Evolutionary conservation across 2,329 filamentous ascomycete genomes (phyloP).

Genomic region (Colletotrichum sp.): DNA sequence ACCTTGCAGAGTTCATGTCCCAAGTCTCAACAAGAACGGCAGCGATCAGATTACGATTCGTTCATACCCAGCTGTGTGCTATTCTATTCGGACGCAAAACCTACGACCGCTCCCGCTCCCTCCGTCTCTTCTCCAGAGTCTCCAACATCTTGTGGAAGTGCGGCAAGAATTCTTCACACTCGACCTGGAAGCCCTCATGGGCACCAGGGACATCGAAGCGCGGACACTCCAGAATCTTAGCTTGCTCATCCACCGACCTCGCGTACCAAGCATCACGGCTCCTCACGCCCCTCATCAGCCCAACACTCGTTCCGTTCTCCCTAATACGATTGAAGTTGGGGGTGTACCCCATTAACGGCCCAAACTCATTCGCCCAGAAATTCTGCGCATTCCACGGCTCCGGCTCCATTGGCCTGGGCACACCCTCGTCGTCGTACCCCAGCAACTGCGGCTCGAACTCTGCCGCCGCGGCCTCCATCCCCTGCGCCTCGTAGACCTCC

Average conservation of each 20-base stretch:
- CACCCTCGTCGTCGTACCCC: conserved; percentile 30
- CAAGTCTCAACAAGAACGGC: neutral
- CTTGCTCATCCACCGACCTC: conserved; percentile 29
- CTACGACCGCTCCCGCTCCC: neutral
- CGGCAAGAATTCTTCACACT: conserved; percentile 31
- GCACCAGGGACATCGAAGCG: conserved; percentile 30
- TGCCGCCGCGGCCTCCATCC: conserved; percentile 20
- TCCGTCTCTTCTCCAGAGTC: conserved; percentile 22
- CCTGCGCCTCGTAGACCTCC: conserved; percentile 25
- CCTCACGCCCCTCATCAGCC: conserved; percentile 29
- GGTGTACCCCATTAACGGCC: conserved; percentile 21
- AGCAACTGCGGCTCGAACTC: conserved; percentile 25
- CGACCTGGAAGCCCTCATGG: conserved; percentile 34
- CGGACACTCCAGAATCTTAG: conserved; percentile 30
- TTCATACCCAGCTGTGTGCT: neutral
- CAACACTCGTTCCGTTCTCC: conserved; percentile 29
- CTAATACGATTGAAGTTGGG: conserved; percentile 30
- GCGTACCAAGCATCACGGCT: conserved; percentile 33
- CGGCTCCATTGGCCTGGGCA: conserved; percentile 22
- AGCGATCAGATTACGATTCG: neutral
- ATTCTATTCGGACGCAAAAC: neutral
- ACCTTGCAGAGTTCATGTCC: neutral
- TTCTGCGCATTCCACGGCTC: conserved; percentile 27
- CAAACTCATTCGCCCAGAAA: conserved; percentile 35
- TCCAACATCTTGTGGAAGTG: conserved; percentile 29